phyloP scores from a whole-genome alignment of 805 yeast genomes.

The Geotrichum ghanense region DNA sequence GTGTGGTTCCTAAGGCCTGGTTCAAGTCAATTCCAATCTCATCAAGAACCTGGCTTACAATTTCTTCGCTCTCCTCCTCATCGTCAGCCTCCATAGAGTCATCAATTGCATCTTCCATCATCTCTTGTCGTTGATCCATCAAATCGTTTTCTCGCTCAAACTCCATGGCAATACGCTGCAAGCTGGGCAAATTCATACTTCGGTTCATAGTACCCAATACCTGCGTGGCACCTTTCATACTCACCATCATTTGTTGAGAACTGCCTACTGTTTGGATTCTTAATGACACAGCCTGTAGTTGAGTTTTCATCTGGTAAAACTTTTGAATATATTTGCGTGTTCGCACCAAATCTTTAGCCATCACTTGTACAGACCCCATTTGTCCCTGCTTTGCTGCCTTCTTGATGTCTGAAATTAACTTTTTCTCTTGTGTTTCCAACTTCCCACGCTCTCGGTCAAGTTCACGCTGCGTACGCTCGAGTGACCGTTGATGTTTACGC shows the following conservation, averaged over 20 bases:
- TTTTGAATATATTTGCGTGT: constrained; percentile 75
- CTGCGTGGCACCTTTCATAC: constrained; percentile 80
- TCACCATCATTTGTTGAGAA: constrained; percentile 88
- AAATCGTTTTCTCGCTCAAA: constrained; percentile 89
- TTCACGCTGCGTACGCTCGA: constrained; percentile 91
- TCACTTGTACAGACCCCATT: constrained; percentile 79
- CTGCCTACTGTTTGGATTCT: constrained; percentile 87
- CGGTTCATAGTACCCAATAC: constrained; percentile 79
- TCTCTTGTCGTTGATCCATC: constrained; percentile 98
- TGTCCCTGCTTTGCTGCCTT: constrained; percentile 88
- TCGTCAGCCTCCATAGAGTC: constrained; percentile 82
- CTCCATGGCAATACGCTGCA: constrained; percentile 86
- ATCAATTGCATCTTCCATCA: constrained; percentile 97
- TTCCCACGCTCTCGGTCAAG: constrained; percentile 78
- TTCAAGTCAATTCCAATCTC: constrained; percentile 87
- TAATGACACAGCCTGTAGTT: constrained; percentile 85
- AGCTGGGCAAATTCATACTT: constrained; percentile 81
- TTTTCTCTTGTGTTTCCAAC: constrained; percentile 86
- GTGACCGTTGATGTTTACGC: constrained; percentile 88
- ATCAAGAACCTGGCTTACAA: constrained; percentile 83
- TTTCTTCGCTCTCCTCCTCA: constrained; percentile 73
- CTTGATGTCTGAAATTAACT: constrained; percentile 72
- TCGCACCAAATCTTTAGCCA: constrained; percentile 89
- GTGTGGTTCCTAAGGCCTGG: constrained; percentile 36
- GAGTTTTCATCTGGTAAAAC: constrained; percentile 89